A percentile compares a stretch with the other conserved stretches of the same genome.
Evolutionary conservation across 1,139 yeast genomes (phyloP).

Genomic region (Yamadazyma atmosphaerica): DNA sequence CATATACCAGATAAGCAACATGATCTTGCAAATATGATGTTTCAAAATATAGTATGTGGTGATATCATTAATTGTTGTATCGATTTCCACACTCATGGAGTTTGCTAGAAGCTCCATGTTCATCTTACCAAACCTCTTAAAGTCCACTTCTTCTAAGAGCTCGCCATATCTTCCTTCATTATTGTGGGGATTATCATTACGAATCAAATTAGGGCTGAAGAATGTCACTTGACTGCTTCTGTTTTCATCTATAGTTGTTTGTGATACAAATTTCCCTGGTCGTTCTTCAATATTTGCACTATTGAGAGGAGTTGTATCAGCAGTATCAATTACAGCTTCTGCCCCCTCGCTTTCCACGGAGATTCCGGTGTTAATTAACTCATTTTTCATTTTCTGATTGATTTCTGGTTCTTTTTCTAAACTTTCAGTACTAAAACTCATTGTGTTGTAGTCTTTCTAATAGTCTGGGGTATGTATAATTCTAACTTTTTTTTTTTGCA

Average conservation of each 20-base stretch:
- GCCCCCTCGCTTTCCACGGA: too few relatives aligned
- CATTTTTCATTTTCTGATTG: too few relatives aligned
- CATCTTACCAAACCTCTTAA: neutral
- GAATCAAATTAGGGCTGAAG: too few relatives aligned
- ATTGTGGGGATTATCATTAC: too few relatives aligned
- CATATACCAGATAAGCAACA: conserved; percentile 11
- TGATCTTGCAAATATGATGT: conserved; percentile 20
- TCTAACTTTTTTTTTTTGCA: neutral
- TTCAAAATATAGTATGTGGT: conserved; percentile 21
- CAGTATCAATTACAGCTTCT: neutral
- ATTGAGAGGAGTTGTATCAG: neutral
- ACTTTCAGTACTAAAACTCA: neutral
- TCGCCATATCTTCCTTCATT: neutral
- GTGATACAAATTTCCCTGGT: neutral
- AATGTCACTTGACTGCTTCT: too few relatives aligned
- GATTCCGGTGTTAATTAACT: too few relatives aligned
- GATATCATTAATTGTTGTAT: conserved; percentile 8
- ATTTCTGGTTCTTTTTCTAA: too few relatives aligned
- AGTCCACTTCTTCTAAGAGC: neutral
- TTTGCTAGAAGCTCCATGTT: neutral
- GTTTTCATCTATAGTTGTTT: neutral
- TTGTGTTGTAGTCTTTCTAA: neutral
- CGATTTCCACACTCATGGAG: neutral
- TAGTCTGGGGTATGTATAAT: neutral
- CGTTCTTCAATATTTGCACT: neutral